Conservation (phyloP, 352 stramenopile species). For the Globisporangium nagaii region DNA sequence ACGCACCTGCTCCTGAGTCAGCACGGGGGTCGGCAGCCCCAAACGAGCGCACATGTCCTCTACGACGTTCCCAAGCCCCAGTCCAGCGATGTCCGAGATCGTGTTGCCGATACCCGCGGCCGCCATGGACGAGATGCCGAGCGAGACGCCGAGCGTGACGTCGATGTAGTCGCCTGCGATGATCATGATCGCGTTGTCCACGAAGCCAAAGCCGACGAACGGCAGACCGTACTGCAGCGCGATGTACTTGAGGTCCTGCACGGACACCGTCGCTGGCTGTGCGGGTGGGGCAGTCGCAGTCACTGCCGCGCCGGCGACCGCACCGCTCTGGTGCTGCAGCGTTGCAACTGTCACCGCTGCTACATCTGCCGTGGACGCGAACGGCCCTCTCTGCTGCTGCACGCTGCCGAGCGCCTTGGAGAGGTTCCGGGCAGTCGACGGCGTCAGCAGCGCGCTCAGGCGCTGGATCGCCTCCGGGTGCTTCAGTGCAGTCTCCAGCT, state of each 20-base stretch:
- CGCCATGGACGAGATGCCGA: constrained; percentile 87
- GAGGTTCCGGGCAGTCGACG: constrained; percentile 46
- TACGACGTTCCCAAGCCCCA: constrained; percentile 76
- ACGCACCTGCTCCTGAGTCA: constrained; percentile 60
- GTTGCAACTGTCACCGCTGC: background rate
- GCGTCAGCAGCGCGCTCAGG: constrained; percentile 36
- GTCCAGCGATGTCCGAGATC: constrained; percentile 61
- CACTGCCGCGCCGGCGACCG: background rate
- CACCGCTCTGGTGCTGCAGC: background rate
- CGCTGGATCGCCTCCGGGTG: constrained; percentile 24
- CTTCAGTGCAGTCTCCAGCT: constrained; percentile 32
- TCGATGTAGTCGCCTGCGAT: constrained; percentile 86
- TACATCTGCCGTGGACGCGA: constrained; percentile 2
- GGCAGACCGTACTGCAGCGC: constrained; percentile 76
- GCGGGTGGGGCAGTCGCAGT: background rate
- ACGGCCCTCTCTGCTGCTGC: background rate
- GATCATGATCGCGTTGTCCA: constrained; percentile 97
- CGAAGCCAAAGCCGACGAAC: constrained; percentile 97
- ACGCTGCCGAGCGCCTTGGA: constrained; percentile 31
- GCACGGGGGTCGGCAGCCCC: constrained; percentile 46
- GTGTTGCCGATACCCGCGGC: constrained; percentile 84
- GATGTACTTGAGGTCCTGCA: constrained; percentile 58
- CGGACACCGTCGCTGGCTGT: constrained; percentile 18
- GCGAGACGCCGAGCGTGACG: constrained; percentile 65
- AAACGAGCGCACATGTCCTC: constrained; percentile 69